Evolutionary conservation across 177 flowering plant species (phyloP), one percentile per base, ranked within the genome.

Genomic region (Vitis hybrid): DNA sequence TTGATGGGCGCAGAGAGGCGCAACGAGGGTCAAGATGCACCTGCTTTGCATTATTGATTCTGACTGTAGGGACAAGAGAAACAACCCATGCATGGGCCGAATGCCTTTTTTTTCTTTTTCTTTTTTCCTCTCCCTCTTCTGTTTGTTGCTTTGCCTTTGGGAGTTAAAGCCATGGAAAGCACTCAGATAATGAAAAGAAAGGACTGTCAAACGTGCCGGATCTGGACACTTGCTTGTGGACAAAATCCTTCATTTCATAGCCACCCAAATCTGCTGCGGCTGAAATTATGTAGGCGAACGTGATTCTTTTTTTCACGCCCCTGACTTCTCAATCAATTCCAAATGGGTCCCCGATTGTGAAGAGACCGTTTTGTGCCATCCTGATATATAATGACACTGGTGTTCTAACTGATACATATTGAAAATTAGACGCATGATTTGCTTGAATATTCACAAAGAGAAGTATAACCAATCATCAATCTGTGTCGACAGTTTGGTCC

Each of bases 191-290:
- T 74, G 77, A 71, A 71, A 80, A 78, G 74, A 64, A 73, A 50
- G 64, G 19, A 67, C 54, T 57, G 66, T 18, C 19, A 31, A 70
- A 59, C 56, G 12, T 70, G 62, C 31, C 57, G 66, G 71, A 70
- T 74, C 62, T 69, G 76, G 83, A 78, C 83, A 79, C 19, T 1
- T n/a, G 52, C 73, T 71, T 69, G 71, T 70, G 73, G 85, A 84
- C 87, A 83, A 83, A 73, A 47, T 11, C 47, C 73, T 69, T 50
- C 70, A 74, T 68, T 67, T 75, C 72, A 67, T 59, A 74, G 68
- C 77, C 71, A 76, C 69, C 60, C 71, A 74, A 69, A 66, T 74
- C 77, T 63, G 61, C 58, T 57, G 60, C 65, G 70, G 71, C 61
- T 59, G 18, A 62, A 59, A 73, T 57, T 62, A 65, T 70, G 55